Evolutionary conservation across 805 yeast species (phyloP), one percentile per base, ranked within the genome.

Genomic region (Spathaspora passalidarum): DNA sequence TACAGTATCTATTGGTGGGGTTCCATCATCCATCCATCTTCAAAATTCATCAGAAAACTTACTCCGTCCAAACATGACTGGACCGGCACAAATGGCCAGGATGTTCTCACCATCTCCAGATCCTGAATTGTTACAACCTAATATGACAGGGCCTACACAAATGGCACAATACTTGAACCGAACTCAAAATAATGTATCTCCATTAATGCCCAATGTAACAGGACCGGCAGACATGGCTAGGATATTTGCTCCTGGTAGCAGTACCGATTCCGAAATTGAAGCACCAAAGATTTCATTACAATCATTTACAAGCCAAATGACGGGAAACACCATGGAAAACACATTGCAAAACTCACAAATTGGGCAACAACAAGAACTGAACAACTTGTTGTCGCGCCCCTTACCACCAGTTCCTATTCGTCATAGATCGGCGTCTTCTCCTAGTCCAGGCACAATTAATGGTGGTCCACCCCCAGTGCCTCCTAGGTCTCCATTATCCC

Each of bases 1-100:
- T 59, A 81, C 88, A 45, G 90, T 84, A 3, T 78, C 86, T 38
- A 76, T 82, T 14, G 82, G 77, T 54, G 91, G 92, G n/a, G 76
- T 78, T 1, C 86, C 89, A 0, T 67, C 84, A 1, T 77, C 72
- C 47, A 68, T 79, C 37, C 82, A 73, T 51, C 59, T 72, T 26
- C 63, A 66, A 36, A 35, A 49, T 41, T 47, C 44, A 32, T 46
- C 45, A 11, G 51, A 57, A 13, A 51, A 52, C 19, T 52, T 63
- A 11, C 22, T 36, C 5, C 54, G 58, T 48, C 76, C 77, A n/a
- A 72, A 72, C 49, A 66, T 69, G 74, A 72, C 77, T 1, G 77
- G 77, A 0, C 77, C 77, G 1, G 70, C 66, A 3, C 74, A 70
- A 49, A 70, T 71, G 69, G 61, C 69, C 1, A 59, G 59, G 47